phyloP scores from a whole-genome alignment of 2,329 filamentous ascomycete species.

The Ascochyta clinopodiicola region DNA sequence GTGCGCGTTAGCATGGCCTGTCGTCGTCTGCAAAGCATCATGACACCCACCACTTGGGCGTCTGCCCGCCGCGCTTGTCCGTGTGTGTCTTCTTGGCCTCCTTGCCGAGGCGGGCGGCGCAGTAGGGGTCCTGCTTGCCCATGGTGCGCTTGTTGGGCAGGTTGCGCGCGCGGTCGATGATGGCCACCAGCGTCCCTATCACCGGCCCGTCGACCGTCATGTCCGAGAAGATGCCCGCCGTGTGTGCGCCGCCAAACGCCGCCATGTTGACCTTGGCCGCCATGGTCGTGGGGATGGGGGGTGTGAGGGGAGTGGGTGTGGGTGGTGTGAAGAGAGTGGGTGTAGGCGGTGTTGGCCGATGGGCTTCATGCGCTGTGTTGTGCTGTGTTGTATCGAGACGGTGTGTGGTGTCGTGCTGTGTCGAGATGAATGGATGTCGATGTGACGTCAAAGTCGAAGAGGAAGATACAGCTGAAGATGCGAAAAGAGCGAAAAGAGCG shows the following conservation, averaged over 20 bases:
- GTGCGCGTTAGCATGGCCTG: conserved; percentile 24
- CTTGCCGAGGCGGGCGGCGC: conserved; percentile 89
- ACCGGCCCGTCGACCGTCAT: conserved; percentile 91
- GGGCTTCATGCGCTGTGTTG: not conserved
- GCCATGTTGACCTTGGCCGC: conserved; percentile 42
- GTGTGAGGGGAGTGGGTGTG: not conserved
- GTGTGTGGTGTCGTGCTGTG: not conserved
- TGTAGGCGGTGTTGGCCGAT: not conserved
- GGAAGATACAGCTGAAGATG: too few species aligned
- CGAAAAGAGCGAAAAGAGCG: conserved; percentile 5
- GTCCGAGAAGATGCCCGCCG: conserved; percentile 92
- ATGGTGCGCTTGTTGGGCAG: conserved; percentile 95
- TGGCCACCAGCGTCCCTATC: conserved; percentile 89
- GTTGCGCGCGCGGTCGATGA: conserved; percentile 96
- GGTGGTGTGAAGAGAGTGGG: not conserved
- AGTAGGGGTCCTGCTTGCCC: conserved; percentile 98
- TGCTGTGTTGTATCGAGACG: not conserved
- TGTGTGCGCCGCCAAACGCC: conserved; percentile 69
- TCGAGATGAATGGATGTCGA: not conserved
- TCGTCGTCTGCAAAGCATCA: too few species aligned
- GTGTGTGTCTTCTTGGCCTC: conserved; percentile 97
- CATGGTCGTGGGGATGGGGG: conserved; percentile 33
- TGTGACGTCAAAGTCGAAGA: too few species aligned
- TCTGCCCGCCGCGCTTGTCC: conserved; percentile 92
- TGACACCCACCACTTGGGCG: conserved; percentile 79